Base-by-base conservation (phyloP, 495 filamentous ascomycete genomes). In the Podospora anserina region DNA sequence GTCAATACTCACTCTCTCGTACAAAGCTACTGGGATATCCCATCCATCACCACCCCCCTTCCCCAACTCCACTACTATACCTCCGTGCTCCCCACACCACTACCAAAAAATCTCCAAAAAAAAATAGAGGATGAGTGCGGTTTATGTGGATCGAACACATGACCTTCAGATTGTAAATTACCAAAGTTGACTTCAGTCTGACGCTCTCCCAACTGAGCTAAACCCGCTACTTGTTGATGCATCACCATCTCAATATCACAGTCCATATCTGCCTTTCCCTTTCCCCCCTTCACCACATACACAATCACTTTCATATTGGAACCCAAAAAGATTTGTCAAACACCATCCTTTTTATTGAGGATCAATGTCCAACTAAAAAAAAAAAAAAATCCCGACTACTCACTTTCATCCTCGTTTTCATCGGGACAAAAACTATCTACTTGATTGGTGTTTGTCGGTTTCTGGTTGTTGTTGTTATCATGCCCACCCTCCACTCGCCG, bases 201-300 rank as follows among this genome's bases (percentile, higher is more conserved):
- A 58, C 55, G 55, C 55, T 58, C 55, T 58, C 55, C 55, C 55
- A 58, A 58, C 55, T 58, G 55, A 58, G 55, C 55, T 58, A 58
- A 58, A 58, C 55, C 55, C 55, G 55, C 55, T 58, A 26, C 18
- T 58, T 19, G n/a, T 66, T 27, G 61, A 28, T 65, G 56, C 3
- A 19, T 26, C 18, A 2, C 0, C 55, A 23, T 0, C 0, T 58
- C 5, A 18, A 20, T n/a, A 58, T 49, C 6, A 20, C 19, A 20
- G 5, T 32, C 55, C 55, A 26, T 26, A 19, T 58, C 30, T 0
- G 4, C 30, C 30, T 32, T 7, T 32, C 30, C 7, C 30, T 32
- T 7, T 32, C 3, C 30, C 4, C 30, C 3, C 13, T 18, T 11
- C 13, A 49, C 34, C 34, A 39, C 23, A 32, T 7, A 49, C 9